Percentiles rank a stretch among this genome's conserved stretches.
These are phyloP conservation scores for Parasitella parasitica DNA, from an alignment of 371 early-diverging fungal genomes.

Conservation along the genomic window DNA sequence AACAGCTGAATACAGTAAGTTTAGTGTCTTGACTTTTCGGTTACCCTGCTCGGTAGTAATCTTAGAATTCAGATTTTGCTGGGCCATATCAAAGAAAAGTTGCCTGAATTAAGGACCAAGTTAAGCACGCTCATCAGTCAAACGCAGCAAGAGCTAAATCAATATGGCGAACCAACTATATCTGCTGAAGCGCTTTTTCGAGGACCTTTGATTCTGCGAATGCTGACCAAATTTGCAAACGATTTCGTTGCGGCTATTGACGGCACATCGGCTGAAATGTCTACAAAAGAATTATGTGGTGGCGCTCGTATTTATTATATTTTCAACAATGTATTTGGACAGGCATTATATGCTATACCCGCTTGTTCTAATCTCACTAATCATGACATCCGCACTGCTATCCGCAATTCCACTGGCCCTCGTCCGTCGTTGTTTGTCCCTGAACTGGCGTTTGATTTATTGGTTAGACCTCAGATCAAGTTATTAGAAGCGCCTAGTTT, in stretches of 20 bases:
- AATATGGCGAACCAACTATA: conserved; percentile 72
- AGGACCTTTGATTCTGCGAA: conserved; percentile 71
- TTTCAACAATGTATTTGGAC: conserved; percentile 85
- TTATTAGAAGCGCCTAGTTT: conserved; percentile 82
- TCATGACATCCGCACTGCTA: conserved; percentile 86
- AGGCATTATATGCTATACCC: conserved; percentile 75
- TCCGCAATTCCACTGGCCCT: conserved; percentile 91
- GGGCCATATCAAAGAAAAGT: conserved; percentile 79
- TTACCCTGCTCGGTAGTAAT: no score
- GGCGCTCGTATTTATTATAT: conserved; percentile 93
- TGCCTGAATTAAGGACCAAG: conserved; percentile 83
- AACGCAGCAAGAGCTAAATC: conserved; percentile 77
- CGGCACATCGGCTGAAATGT: conserved; percentile 81
- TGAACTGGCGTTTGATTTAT: conserved; percentile 87
- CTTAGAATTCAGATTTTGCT: conserved; percentile 60
- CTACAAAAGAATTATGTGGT: conserved; percentile 90
- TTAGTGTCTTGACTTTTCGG: neutral
- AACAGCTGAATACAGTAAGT: conserved; percentile 73
- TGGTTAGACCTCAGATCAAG: conserved; percentile 85
- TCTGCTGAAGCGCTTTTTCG: conserved; percentile 46
- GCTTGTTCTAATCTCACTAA: conserved; percentile 78
- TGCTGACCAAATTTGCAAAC: conserved; percentile 80
- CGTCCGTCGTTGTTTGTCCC: conserved; percentile 87
- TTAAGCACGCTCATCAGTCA: conserved; percentile 78
- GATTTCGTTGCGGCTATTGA: conserved; percentile 83